Conservation (phyloP, 2,329 filamentous ascomycete genomes). For the Xylariaceae sp. region DNA sequence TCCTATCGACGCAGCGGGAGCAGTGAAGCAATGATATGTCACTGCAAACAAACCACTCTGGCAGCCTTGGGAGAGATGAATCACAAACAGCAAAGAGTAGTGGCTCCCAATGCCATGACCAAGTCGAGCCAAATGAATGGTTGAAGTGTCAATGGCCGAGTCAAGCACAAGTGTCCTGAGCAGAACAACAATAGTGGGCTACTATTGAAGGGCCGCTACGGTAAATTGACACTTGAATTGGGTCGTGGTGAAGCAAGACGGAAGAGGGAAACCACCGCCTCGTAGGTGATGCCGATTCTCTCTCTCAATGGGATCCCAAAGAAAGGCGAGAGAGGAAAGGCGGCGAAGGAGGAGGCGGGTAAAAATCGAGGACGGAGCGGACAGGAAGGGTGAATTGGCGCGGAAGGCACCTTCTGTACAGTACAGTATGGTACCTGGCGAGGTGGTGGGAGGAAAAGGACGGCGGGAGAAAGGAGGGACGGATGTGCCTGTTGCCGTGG, state of each 20-base stretch:
- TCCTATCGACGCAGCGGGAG: no score
- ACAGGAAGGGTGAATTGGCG: no score
- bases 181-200: constrained; percentile 4
- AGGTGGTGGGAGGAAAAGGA: no score
- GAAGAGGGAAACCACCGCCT: constrained; percentile 9
- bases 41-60: no score
- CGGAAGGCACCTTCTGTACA: no score
- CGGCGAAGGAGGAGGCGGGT: no score
- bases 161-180: constrained; percentile 1
- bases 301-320: background rate
- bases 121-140: constrained; percentile 4
- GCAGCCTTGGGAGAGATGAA: background rate
- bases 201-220: background rate
- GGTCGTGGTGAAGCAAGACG: background rate
- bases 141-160: constrained; percentile 1
- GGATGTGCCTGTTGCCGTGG: no score
- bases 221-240: background rate
- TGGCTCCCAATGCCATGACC: constrained; percentile 17
- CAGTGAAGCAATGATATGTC: no score
- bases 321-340: constrained; percentile 7
- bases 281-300: constrained; percentile 10
- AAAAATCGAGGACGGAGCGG: no score
- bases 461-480: no score
- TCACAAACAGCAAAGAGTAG: constrained; percentile 18
- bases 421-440: no score